These are phyloP conservation scores for Pichia ethanolica DNA, from an alignment of 805 yeast species.

Conservation along the genomic window DNA sequence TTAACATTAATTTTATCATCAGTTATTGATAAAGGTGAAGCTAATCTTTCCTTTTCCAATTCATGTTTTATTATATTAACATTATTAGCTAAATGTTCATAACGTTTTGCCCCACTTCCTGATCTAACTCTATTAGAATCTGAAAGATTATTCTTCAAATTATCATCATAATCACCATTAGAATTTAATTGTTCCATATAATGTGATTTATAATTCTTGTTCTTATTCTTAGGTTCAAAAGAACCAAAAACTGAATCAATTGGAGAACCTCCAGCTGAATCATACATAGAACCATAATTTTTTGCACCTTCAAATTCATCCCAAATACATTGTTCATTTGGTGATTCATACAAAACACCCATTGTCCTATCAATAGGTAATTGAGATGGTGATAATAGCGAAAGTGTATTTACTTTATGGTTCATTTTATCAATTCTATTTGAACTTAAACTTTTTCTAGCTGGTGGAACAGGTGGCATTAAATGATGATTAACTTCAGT, in stretches of 20 bases:
- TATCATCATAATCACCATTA: neutral
- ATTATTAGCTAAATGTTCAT: slow-evolving; percentile 18
- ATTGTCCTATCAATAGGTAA: slow-evolving; percentile 17
- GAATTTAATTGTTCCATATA: slow-evolving; percentile 1
- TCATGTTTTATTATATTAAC: slow-evolving; percentile 14
- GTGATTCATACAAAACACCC: slow-evolving; percentile 25
- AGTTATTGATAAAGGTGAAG: slow-evolving; percentile 2
- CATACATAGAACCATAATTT: neutral
- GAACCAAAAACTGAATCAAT: neutral
- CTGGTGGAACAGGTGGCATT: slow-evolving; percentile 16
- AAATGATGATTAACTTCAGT: neutral
- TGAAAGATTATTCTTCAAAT: neutral
- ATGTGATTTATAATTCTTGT: neutral
- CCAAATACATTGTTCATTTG: slow-evolving; percentile 17
- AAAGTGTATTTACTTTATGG: neutral
- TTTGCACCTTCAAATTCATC: slow-evolving; percentile 7
- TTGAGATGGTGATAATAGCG: slow-evolving; percentile 6
- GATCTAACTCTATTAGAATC: slow-evolving; percentile 8
- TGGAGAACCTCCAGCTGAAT: neutral
- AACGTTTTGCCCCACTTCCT: slow-evolving; percentile 17
- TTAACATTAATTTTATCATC: neutral
- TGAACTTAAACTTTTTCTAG: slow-evolving; percentile 6
- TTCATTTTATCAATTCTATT: slow-evolving; percentile 7
- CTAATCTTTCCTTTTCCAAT: slow-evolving; percentile 4
- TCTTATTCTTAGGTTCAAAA: neutral